Percentiles rank a stretch among this genome's conserved stretches.
phyloP scores from a whole-genome alignment of 176 grass and related monocot genomes.

The Carex parvula region DNA sequence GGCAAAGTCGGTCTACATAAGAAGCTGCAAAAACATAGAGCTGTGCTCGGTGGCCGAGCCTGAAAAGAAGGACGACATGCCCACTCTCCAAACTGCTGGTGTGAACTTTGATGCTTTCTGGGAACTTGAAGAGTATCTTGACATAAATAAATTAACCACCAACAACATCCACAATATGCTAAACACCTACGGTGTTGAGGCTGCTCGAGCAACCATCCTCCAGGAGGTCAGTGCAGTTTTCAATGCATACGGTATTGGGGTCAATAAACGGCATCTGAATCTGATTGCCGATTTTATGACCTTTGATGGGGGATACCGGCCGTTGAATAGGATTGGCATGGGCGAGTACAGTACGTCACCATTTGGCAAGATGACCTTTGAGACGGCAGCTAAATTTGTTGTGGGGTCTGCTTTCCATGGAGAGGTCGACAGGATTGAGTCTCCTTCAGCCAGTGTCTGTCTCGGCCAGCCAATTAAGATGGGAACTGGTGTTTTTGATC shows the following conservation, averaged over 20 bases:
- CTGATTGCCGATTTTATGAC: constrained; percentile 92
- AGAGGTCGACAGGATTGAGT: constrained; percentile 50
- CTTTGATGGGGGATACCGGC: constrained; percentile 65
- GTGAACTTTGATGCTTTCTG: constrained; percentile 68
- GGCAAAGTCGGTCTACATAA: constrained; percentile 49
- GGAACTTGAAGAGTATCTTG: constrained; percentile 42
- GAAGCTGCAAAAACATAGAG: constrained; percentile 50
- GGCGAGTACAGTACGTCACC: constrained; percentile 65
- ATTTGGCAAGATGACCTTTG: constrained; percentile 90
- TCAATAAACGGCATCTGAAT: constrained; percentile 65
- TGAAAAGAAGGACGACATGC: background rate
- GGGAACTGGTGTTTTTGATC: constrained; percentile 63
- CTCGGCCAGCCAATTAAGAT: constrained; percentile 77
- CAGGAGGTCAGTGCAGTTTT: constrained; percentile 62
- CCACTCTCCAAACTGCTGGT: constrained; percentile 46
- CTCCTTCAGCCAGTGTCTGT: constrained; percentile 71
- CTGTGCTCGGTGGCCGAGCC: constrained; percentile 27
- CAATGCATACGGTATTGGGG: constrained; percentile 45
- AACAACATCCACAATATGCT: constrained; percentile 71
- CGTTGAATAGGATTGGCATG: constrained; percentile 62
- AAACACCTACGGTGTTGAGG: constrained; percentile 75
- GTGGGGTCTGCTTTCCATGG: constrained; percentile 63
- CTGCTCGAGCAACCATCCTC: constrained; percentile 59
- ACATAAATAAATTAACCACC: constrained; percentile 29
- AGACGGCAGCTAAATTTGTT: constrained; percentile 79